Evolutionary conservation across 176 grass and related monocot genomes (phyloP), one percentile per base, ranked within the genome.

Genomic region (Oryza glaberrima): DNA sequence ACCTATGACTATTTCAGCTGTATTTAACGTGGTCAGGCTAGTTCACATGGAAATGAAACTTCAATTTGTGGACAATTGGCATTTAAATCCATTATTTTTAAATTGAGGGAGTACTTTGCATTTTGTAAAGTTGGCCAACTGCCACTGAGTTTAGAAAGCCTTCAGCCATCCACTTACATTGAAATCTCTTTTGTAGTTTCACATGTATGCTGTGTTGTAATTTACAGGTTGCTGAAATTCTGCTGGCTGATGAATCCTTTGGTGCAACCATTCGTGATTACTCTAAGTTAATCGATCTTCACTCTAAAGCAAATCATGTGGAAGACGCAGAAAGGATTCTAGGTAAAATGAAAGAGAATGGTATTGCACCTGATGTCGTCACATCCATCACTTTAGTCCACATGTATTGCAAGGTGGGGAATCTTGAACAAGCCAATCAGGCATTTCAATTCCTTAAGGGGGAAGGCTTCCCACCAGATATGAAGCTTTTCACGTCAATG

Each of bases 221-320:
- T 90, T 92, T 90, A 69, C 71, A 98, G 96, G 79, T 95, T 76
- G 77, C 80, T 68, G 89, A 98, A 86, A 76, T 83, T 81, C 71
- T 98, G 67, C 76, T 98, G 76, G 73, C 43, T 54, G 93, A 95
- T 82, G 91, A 92, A 78, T 89, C 96, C 48, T 98, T 95, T 80
- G 81, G 78, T 20, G 66, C 89, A 63, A 89, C 80, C 64, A 83
- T 98, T 32, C 91, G 91, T 13, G 96, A 94, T 82, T 98, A 92
- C 87, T 94, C 89, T 38, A 92, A 86, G 54, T 65, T 98, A 85
- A 95, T 98, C 45, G 89, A 94, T 91, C 77, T 88, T 73, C 81
- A 94, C 66, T 86, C 88, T 36, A 94, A 95, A 52, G 88, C 83
- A 79, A 85, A 85, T 69, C 63, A 70, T 28, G 80, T 92, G 25